Base-by-base conservation (phyloP, 73 alveolate species). In the Paramecium octaurelia region DNA sequence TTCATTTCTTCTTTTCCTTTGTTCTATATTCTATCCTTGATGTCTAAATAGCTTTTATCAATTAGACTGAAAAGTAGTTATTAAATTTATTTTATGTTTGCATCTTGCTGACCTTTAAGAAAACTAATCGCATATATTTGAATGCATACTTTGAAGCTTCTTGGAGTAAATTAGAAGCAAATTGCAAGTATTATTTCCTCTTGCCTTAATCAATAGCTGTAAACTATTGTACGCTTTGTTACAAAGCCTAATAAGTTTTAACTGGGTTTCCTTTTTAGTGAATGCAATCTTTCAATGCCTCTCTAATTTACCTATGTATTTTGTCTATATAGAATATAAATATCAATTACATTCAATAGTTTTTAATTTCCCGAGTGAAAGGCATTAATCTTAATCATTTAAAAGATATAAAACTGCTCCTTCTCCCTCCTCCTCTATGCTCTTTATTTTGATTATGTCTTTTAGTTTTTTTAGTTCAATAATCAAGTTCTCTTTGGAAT, bases 401-500 rank as follows among this genome's bases (percentile, higher is more conserved):
- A 34, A 6, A 73, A 73, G 38, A 73, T 73, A 73, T 29, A 73
- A 29, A 8, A 73, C 87, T n/a, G 46, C 87, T 73, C 87, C 87
- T 73, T 73, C 87, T 73, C 87, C 87, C 24, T 34, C 87, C 35
- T 73, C 87, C 18, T 73, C 59, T 14, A 73, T n/a, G 38, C 36
- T 36, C n/a, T 16, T 36, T 12, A 35, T 14, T 36, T 34, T 36
- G 0, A 73, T 73, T 0, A 21, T 21, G 0, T 35, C 59, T 14
- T 73, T 36, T 36, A 73, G 8, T 16, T 73, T 40, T n/a, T 73
- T 35, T 6, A 73, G 10, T 40, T 73, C 59, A 8, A 16, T 21
- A 5, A 29, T 16, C 21, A 73, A 2, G 11, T 73, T 40, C 18
- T 73, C 87, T 73, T 20, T 20, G 2, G 20, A 11, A 20, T 73